These are phyloP conservation scores for Penicillium bialowiezense DNA, from an alignment of 495 filamentous ascomycete species.

Conservation along the genomic window DNA sequence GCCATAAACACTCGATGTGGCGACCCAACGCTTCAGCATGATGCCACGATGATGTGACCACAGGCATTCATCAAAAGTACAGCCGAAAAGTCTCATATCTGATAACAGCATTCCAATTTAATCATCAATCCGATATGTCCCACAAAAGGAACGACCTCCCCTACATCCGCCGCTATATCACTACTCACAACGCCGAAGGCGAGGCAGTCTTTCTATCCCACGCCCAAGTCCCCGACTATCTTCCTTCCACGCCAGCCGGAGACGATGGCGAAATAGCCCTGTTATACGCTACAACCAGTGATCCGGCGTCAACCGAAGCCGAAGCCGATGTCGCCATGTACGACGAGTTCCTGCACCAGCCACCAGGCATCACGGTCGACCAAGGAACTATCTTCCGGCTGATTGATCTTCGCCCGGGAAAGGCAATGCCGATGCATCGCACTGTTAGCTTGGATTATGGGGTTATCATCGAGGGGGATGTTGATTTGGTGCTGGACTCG, in stretches of 20 bases:
- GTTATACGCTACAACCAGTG: constrained; percentile 34
- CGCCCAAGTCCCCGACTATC: constrained; percentile 30
- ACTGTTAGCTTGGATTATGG: constrained; percentile 71
- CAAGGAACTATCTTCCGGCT: constrained; percentile 41
- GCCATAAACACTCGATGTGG: background rate
- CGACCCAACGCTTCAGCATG: background rate
- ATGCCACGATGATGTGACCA: constrained; percentile 22
- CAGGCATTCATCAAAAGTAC: background rate
- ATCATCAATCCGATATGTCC: constrained; percentile 4
- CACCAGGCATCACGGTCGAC: constrained; percentile 27
- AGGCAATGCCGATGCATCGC: constrained; percentile 67
- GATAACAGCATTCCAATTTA: background rate
- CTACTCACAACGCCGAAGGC: constrained; percentile 37
- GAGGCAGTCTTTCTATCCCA: constrained; percentile 39
- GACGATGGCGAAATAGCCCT: constrained; percentile 39
- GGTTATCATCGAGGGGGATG: constrained; percentile 65
- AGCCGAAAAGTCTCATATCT: background rate
- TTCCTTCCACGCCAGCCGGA: constrained; percentile 27
- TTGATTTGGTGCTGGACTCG: constrained; percentile 71
- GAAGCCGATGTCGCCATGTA: constrained; percentile 38
- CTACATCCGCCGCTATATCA: constrained; percentile 40
- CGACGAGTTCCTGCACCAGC: constrained; percentile 33
- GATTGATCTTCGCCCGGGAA: constrained; percentile 64
- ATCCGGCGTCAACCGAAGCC: constrained; percentile 26
- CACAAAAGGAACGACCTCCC: constrained; percentile 28